These are phyloP conservation scores for Tulasnella sp. DNA, from an alignment of 768 basidiomycete species.

Conservation along the genomic window DNA sequence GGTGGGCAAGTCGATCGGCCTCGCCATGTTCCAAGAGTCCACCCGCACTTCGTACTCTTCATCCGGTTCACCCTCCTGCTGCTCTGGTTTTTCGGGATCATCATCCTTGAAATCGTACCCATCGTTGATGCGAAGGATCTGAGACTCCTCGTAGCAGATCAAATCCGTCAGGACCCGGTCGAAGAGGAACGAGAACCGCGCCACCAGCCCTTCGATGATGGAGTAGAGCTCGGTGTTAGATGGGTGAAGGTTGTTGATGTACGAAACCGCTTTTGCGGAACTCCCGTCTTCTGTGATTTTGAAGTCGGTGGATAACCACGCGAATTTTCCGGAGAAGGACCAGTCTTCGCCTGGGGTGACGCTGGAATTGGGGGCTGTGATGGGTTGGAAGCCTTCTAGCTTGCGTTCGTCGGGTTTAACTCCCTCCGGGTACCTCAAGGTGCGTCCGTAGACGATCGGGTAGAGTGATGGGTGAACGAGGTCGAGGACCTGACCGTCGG, in stretches of 20 bases:
- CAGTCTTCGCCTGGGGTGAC: not conserved
- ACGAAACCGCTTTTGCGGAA: not conserved
- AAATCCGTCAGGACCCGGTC: slow-evolving; percentile 20
- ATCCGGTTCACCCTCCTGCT: not conserved
- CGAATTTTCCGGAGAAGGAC: slow-evolving; percentile 1
- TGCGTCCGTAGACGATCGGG: slow-evolving; percentile 40
- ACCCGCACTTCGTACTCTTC: not conserved
- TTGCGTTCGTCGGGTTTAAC: not conserved
- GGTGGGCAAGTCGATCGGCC: not conserved
- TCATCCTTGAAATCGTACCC: not conserved
- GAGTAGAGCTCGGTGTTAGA: slow-evolving; percentile 17
- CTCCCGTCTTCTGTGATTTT: not conserved
- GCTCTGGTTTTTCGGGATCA: not conserved
- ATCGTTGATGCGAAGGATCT: not conserved
- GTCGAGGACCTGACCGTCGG: slow-evolving; percentile 44
- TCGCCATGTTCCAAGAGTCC: not conserved
- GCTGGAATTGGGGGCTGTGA: not conserved
- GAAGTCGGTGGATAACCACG: slow-evolving; percentile 24
- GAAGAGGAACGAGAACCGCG: not conserved
- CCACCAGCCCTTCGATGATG: slow-evolving; percentile 9
- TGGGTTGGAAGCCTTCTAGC: not conserved
- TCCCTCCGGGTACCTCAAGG: slow-evolving; percentile 15
- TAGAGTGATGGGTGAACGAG: slow-evolving; percentile 45
- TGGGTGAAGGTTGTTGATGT: slow-evolving; percentile 25
- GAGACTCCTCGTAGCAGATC: not conserved